Evolutionary conservation across 306 rosid genomes (phyloP), one percentile per base, ranked within the genome.

Genomic region (Chamaecrista fasciculata): DNA sequence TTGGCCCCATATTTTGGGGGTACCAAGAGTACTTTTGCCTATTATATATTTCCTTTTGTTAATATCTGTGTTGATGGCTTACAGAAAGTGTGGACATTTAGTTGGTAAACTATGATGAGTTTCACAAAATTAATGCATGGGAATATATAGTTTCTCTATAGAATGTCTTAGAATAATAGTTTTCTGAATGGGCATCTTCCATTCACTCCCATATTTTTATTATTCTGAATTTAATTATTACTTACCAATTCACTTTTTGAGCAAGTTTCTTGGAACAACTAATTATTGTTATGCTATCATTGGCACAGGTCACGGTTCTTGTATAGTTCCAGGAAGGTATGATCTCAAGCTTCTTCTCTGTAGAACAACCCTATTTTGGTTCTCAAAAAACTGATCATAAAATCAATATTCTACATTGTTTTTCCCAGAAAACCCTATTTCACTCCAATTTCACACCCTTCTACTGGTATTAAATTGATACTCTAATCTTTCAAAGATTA

Each of bases 241-340:
- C 53, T 37, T 51, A 11, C 18, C 47, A 49, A 20, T 49, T 72
- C 24, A 44, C 47, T 53, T 31, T 49, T 12, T 53, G 60, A 25
- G n/a, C n/a, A 28, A 25, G 34, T 25, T 19, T 53, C 36, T 25
- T 53, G 31, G 12, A 51, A 11, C 33, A 51, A 6, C 60, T 23
- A 12, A 12, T 5, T 53, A 53, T 71, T 42, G 57, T 25, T 59
- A 34, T 44, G 10, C 52, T 31, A 11, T 57, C 8, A 66, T 68
- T 75, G 53, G 67, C 82, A 57, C 88, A 90, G 96, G 95, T 71
- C 92, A 87, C 23, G 91, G 91, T 48, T 74, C 96, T 56, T 90
- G 96, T 70, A 72, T 80, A 53, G 82, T 87, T 80, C 95, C 90
- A 0, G 96, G 96, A 78, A 90, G 96, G 96, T 90, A 84, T 29